Evolutionary conservation across 2,329 filamentous ascomycete genomes (phyloP), one percentile per base, ranked within the genome.

Genomic region (Colletotrichum camelliae): DNA sequence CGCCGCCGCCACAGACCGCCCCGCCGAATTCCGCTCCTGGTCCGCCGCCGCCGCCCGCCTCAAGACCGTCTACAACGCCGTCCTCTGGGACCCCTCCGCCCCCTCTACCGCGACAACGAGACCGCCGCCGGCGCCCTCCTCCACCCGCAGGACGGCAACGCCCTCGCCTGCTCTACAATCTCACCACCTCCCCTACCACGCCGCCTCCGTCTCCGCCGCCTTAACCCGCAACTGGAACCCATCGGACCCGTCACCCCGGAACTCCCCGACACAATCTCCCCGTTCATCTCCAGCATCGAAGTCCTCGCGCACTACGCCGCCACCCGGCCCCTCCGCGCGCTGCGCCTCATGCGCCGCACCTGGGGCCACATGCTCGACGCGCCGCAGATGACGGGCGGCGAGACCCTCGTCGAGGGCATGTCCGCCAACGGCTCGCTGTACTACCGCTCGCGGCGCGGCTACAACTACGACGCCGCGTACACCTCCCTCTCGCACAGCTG

Each of bases 61-160:
- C 13, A 78, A 79, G 39, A 77, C 80, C 18, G 83, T 85, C 7
- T 88, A 88, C 43, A 88, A 89, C 67, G 78, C 80, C 13, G 81
- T 87, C 58, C 85, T 89, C 72, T 90, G 87, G 86, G 85, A 88
- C 70, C 79, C 82, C 5, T 69, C 79, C 1, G 83, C 83, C 6
- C 84, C n/a, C 82, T 88, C 78, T 88, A 89, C 83, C 84, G 85
- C 74, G 87, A 88, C 79, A 90, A 89, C 77, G 86, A 86, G 57
- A 81, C 82, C 8, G 87, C 85, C 1, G 85, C 85, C 1, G 75
- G 75, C 15, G 62, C 67, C 16, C 72, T 72, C 6, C 83, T 91
- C 2, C 83, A 86, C 75, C 87, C 88, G 0, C 89, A 90, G 80
- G 87, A 88, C 69, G 87, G 87, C 18, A 89, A 89, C 77, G 85